Evolutionary conservation across 1,284 basidiomycete species (phyloP).

Genomic region (Ceratobasidium sp.): DNA sequence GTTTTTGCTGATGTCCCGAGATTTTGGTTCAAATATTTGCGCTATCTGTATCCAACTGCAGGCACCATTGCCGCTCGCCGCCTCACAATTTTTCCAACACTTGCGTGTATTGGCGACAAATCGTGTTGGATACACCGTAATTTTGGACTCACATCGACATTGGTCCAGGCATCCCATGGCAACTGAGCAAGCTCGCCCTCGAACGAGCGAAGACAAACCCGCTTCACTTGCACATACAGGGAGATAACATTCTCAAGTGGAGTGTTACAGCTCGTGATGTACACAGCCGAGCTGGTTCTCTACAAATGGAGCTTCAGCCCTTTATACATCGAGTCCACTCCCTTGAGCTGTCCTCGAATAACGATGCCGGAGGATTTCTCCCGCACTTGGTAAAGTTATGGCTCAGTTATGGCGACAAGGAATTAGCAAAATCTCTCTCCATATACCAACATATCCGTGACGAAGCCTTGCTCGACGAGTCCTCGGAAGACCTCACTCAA

Average conservation of each 20-base stretch:
- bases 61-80: background rate
- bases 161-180: background rate
- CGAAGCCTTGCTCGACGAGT: background rate
- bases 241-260: background rate
- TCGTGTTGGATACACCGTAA: background rate
- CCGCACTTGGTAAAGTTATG: background rate
- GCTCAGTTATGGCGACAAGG: background rate
- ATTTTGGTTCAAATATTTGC: background rate
- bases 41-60: background rate
- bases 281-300: background rate
- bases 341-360: background rate
- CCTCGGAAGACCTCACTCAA: background rate
- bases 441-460: background rate
- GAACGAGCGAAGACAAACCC: background rate
- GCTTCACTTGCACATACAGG: background rate
- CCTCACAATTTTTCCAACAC: no score
- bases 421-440: background rate
- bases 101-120: background rate
- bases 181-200: background rate
- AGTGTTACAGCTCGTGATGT: no score
- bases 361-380: background rate
- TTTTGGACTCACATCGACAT: conserved; percentile 10
- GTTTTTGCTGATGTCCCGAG: no score
- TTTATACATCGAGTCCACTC: background rate
- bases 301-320: no score